These are phyloP conservation scores for Pyrus communis DNA, from an alignment of 306 rosid species.

Conservation along the genomic window DNA sequence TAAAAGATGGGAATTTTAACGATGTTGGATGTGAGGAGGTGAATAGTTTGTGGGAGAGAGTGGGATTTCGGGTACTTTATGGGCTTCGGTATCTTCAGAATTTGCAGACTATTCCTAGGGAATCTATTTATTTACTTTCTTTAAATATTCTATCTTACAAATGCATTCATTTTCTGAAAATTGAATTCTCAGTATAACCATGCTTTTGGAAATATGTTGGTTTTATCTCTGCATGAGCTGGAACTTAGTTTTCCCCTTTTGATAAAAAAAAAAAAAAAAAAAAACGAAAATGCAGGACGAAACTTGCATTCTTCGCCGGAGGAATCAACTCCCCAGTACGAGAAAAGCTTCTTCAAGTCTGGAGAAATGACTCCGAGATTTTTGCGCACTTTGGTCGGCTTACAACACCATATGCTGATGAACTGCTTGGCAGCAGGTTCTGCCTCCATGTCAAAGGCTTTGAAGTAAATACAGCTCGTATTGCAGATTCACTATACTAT, in stretches of 20 bases:
- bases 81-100: too few relatives aligned
- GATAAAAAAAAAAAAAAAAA: not conserved
- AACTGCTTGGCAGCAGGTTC: slow-evolving; percentile 67
- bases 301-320: slow-evolving; percentile 84
- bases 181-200: too few relatives aligned
- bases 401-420: slow-evolving; percentile 69
- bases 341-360: slow-evolving; percentile 35
- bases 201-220: not conserved
- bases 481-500: slow-evolving; percentile 67
- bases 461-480: slow-evolving; percentile 83
- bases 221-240: not conserved
- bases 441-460: slow-evolving; percentile 87
- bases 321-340: slow-evolving; percentile 57
- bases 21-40: too few relatives aligned
- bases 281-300: slow-evolving; percentile 33
- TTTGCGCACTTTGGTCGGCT: slow-evolving; percentile 68
- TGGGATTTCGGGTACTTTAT: too few relatives aligned
- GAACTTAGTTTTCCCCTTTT: not conserved
- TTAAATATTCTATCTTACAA: too few relatives aligned
- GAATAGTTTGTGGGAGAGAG: too few relatives aligned
- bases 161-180: not conserved
- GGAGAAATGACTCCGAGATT: slow-evolving; percentile 71
- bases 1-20: too few relatives aligned
- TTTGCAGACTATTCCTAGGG: too few relatives aligned
- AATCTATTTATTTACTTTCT: too few relatives aligned